These are phyloP conservation scores for Xylaria venustula DNA, from an alignment of 495 filamentous ascomycete species.

Conservation along the genomic window DNA sequence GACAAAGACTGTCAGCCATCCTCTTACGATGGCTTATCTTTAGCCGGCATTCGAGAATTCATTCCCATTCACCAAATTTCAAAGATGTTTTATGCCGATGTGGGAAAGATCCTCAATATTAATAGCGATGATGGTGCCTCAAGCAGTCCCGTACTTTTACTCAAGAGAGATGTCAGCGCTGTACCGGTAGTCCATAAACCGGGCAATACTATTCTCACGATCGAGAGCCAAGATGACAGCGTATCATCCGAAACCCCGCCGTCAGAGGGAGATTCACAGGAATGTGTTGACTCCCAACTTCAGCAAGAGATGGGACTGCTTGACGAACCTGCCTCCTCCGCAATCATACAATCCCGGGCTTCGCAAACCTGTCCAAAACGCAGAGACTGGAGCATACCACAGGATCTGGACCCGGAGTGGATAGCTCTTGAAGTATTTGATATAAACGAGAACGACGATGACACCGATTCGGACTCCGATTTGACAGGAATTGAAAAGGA, in stretches of 20 bases:
- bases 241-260: slow-evolving; percentile 7
- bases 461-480: slow-evolving; percentile 3
- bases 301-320: slow-evolving; percentile 41
- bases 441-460: slow-evolving; percentile 52
- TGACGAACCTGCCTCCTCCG: neutral
- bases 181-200: neutral
- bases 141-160: slow-evolving; percentile 80
- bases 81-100: slow-evolving; percentile 97
- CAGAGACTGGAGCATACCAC: slow-evolving; percentile 64
- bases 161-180: slow-evolving; percentile 82
- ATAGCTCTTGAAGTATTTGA: slow-evolving; percentile 87
- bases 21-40: slow-evolving; percentile 64
- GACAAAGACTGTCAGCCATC: slow-evolving; percentile 58
- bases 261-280: slow-evolving; percentile 43
- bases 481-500: slow-evolving; percentile 33
- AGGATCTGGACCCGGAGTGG: slow-evolving; percentile 89
- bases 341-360: too few species aligned
- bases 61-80: slow-evolving; percentile 89
- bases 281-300: slow-evolving; percentile 69
- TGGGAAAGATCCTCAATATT: slow-evolving; percentile 91
- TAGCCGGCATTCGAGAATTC: slow-evolving; percentile 78
- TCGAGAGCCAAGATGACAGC: slow-evolving; percentile 18
- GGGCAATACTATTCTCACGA: neutral
- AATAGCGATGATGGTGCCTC: slow-evolving; percentile 68
- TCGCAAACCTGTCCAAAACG: neutral